Conservation (phyloP, 148 eudicot species). For the Amaranthus palmeri region DNA sequence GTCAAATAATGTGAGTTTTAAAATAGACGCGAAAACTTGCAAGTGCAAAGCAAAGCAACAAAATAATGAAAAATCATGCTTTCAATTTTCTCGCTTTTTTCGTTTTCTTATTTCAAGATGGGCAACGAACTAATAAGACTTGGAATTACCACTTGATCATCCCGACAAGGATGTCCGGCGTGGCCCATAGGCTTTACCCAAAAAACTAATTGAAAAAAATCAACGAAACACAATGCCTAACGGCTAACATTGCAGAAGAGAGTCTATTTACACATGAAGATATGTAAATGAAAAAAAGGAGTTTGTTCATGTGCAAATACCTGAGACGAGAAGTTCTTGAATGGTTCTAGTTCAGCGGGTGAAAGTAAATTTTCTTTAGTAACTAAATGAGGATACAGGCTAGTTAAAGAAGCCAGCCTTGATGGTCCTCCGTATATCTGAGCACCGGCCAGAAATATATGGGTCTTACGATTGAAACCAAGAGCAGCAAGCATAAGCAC, state of each 20-base stretch:
- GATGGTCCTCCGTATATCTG: slow-evolving; percentile 90
- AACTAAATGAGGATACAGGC: slow-evolving; percentile 82
- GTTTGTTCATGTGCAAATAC: slow-evolving; percentile 27
- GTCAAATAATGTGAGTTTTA: too few species aligned
- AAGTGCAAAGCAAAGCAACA: too few species aligned
- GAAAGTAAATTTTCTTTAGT: slow-evolving; percentile 89
- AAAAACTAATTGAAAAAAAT: background rate
- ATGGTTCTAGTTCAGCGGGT: slow-evolving; percentile 74
- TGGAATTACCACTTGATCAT: too few species aligned
- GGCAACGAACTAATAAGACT: background rate
- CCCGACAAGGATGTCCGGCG: background rate
- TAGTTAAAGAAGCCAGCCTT: slow-evolving; percentile 71
- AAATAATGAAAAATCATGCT: too few species aligned
- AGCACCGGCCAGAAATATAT: slow-evolving; percentile 82
- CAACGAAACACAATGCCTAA: background rate
- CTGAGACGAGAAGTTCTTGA: slow-evolving; percentile 90
- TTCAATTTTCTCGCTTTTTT: background rate
- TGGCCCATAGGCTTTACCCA: too few species aligned
- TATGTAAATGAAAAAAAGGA: background rate
- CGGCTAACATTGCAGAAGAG: background rate
- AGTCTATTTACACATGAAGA: background rate
- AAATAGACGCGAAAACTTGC: too few species aligned
- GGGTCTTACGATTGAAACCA: slow-evolving; percentile 85
- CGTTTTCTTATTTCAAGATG: background rate
- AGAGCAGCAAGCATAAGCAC: slow-evolving; percentile 95